Evolutionary conservation across 768 basidiomycete genomes (phyloP).

Genomic region (Lactarius hatsudake): DNA sequence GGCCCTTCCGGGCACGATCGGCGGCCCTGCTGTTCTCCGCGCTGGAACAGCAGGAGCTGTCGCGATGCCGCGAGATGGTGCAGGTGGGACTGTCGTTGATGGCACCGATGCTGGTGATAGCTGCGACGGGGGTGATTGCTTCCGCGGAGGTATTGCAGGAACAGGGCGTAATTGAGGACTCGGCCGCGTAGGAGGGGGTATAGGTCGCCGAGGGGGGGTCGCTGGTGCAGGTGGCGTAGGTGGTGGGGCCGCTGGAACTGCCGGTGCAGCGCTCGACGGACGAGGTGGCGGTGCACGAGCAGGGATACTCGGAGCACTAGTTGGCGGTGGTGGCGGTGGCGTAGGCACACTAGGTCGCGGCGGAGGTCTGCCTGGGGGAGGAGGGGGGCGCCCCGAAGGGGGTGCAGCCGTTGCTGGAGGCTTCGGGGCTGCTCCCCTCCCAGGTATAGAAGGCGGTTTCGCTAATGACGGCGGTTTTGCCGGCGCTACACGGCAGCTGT

Average conservation of each 20-base stretch:
- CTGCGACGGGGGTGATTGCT: slow-evolving; percentile 28
- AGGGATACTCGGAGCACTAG: slow-evolving; percentile 28
- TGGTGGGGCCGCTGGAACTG: slow-evolving; percentile 30
- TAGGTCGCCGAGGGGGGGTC: slow-evolving; percentile 38
- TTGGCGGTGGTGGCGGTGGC: slow-evolving; percentile 24
- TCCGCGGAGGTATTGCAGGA: slow-evolving; percentile 29
- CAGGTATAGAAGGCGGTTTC: slow-evolving; percentile 31
- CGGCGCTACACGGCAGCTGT: slow-evolving; percentile 27
- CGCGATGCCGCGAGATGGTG: slow-evolving; percentile 20
- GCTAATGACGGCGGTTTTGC: slow-evolving; percentile 19
- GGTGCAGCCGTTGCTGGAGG: slow-evolving; percentile 28
- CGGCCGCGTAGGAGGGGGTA: slow-evolving; percentile 34
- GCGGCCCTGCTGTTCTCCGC: slow-evolving; percentile 22
- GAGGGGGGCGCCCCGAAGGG: slow-evolving; percentile 32
- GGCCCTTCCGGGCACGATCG: slow-evolving; percentile 12
- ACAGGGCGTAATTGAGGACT: slow-evolving; percentile 32
- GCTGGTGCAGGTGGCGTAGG: slow-evolving; percentile 33
- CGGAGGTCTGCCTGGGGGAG: slow-evolving; percentile 31
- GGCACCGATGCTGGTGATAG: slow-evolving; percentile 15
- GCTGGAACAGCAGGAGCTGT: slow-evolving; percentile 21
- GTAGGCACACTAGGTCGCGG: slow-evolving; percentile 20
- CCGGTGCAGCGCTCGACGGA: slow-evolving; percentile 38
- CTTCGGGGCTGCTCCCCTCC: slow-evolving; percentile 38
- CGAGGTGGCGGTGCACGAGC: slow-evolving; percentile 31
- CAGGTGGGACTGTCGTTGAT: slow-evolving; percentile 16